Base-by-base conservation (phyloP, 371 early-diverging fungal genomes). In the Mortierella sp. region DNA sequence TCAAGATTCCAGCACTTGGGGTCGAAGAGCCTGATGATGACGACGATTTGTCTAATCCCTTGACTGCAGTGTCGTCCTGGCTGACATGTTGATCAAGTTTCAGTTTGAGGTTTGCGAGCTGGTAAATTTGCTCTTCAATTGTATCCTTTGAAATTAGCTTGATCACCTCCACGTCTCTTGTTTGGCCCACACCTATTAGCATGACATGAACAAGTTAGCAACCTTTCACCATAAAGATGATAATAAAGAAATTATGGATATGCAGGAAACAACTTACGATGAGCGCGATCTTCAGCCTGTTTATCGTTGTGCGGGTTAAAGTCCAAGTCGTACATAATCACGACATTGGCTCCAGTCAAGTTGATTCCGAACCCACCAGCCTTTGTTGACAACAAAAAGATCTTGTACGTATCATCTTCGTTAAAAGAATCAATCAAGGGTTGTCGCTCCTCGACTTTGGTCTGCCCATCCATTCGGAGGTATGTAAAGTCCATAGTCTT, bases 281-380 rank as follows among this genome's bases (percentile, higher is more conserved):
- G 97, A 1, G 96, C 96, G 14, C 96, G 90, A 75, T 96, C 97
- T 88, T 96, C 95, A 0, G 97, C 98, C 86, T 99, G 98, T 39
- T 92, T 89, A 84, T 98, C 98, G 81, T 97, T 97, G 72, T 97
- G 97, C 1, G 99, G 98, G 77, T 98, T 99, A 84, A 94, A 96
- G 67, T 98, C 99, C 57, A 94, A 84, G 74, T 97, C 98, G 80
- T 94, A 94, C 65, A 98, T 85, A 49, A 98, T 91, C 18, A 98
- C 97, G 16, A 93, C 90, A 70, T 95, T 95, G 37, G 98, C 97
- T 3, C 94, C 88, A 3, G 96, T 96, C 77, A 98, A 76, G 74
- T 98, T 98, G 68, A 98, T 92, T 51, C 96, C 96, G 65, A 95
- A 91, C 0, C 97, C 97, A 66, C 97, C 97, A 1, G 96, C 97